Evolutionary conservation across 1,139 yeast species (phyloP).

Genomic region (Candida dubliniensis): DNA sequence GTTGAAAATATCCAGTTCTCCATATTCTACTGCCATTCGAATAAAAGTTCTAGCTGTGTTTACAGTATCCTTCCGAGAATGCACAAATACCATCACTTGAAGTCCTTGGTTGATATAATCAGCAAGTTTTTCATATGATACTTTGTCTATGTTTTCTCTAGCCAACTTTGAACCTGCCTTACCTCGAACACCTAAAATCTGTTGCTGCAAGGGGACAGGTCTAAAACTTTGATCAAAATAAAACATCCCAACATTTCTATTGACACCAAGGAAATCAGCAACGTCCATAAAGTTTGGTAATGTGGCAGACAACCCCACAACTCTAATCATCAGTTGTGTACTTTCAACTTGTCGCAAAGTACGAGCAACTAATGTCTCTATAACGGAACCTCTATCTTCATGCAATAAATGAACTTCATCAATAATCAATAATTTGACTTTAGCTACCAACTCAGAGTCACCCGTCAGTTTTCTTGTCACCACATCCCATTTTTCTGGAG

Average conservation of each 20-base stretch:
- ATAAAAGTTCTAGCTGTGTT: constrained; percentile 77
- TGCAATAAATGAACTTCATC: constrained; percentile 97
- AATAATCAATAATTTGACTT: constrained; percentile 80
- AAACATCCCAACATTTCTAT: constrained; percentile 85
- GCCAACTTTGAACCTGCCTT: constrained; percentile 71
- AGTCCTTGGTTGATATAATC: constrained; percentile 68
- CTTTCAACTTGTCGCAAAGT: constrained; percentile 93
- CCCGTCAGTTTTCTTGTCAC: constrained; percentile 89
- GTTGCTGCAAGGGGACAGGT: constrained; percentile 92
- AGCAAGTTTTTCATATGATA: constrained; percentile 73
- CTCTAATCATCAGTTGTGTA: constrained; percentile 89
- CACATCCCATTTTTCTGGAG: constrained; percentile 99
- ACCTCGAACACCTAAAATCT: constrained; percentile 83
- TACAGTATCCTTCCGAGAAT: constrained; percentile 89
- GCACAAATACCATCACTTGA: constrained; percentile 97
- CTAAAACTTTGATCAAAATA: constrained; percentile 91
- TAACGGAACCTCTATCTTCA: constrained; percentile 97
- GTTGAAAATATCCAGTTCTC: constrained; percentile 61
- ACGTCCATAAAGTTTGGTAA: constrained; percentile 93
- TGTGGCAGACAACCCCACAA: constrained; percentile 96
- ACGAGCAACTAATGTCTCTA: constrained; percentile 93
- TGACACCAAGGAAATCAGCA: constrained; percentile 92
- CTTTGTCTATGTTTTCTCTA: constrained; percentile 71
- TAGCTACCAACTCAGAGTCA: constrained; percentile 81
- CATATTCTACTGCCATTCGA: constrained; percentile 61